Evolutionary conservation across 805 yeast genomes (phyloP).

Genomic region (Sugiyamaella mastotermitis): DNA sequence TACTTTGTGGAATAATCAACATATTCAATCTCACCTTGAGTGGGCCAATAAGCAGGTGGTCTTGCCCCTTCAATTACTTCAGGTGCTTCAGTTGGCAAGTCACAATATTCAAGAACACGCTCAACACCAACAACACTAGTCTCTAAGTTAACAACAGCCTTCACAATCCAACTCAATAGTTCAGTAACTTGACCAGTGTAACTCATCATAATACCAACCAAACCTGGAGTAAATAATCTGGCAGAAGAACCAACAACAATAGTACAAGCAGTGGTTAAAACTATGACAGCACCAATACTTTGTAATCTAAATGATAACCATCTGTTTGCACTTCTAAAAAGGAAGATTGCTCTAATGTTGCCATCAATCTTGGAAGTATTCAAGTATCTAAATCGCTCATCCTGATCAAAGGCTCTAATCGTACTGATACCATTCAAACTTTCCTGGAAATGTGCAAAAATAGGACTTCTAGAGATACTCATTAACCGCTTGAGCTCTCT

Average conservation of each 20-base stretch:
- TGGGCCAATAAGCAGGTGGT: slow-evolving; percentile 70
- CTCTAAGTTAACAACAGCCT: slow-evolving; percentile 91
- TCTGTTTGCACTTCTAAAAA: slow-evolving; percentile 75
- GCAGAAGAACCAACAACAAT: slow-evolving; percentile 61
- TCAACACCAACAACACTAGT: slow-evolving; percentile 89
- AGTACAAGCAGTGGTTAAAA: slow-evolving; percentile 71
- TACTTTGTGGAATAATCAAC: slow-evolving; percentile 62
- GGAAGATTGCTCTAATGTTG: slow-evolving; percentile 77
- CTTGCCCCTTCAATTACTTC: slow-evolving; percentile 51
- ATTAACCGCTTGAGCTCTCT: slow-evolving; percentile 75
- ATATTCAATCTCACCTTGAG: slow-evolving; percentile 56
- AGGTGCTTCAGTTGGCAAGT: slow-evolving; percentile 56
- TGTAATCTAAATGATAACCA: slow-evolving; percentile 92
- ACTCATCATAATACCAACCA: slow-evolving; percentile 83
- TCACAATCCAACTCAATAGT: slow-evolving; percentile 81
- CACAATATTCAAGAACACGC: slow-evolving; percentile 32
- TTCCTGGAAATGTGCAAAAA: slow-evolving; percentile 78
- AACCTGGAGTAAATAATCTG: slow-evolving; percentile 50
- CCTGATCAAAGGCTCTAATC: slow-evolving; percentile 70
- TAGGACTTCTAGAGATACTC: slow-evolving; percentile 66
- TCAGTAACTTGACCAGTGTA: slow-evolving; percentile 83
- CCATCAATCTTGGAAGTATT: slow-evolving; percentile 48
- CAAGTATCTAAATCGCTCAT: slow-evolving; percentile 49
- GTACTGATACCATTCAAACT: slow-evolving; percentile 73
- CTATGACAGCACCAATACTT: slow-evolving; percentile 73